Base-by-base conservation (phyloP, 2,329 filamentous ascomycete genomes). In the Septoria petroselini region DNA sequence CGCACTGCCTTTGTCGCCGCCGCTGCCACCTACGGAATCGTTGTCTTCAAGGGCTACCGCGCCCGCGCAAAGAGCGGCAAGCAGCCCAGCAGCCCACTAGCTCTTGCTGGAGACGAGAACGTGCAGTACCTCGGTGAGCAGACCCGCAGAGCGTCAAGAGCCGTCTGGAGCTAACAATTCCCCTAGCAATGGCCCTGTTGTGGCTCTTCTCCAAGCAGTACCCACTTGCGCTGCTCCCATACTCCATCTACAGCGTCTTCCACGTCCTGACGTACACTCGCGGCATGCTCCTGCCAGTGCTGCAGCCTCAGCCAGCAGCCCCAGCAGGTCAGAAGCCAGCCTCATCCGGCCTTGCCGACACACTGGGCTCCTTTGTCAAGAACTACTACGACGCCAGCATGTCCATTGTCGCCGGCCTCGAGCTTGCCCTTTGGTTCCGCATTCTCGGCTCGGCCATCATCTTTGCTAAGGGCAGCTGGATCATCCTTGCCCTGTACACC, bases 251-350 rank as follows among this genome's bases (percentile, higher is more conserved):
- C 81, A 97, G 91, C 52, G 73, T 97, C 72, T 98, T 98, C 84
- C 93, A 98, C 75, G 90, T 97, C 62, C 88, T 91, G 55, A 97
- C 93, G 59, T 98, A 98, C 75, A 88, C 87, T 59, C 90, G 93
- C 70, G 86, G 87, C 70, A 95, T 95, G 76, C 74, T 98, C 59
- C 86, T 98, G 63, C 93, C 93, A 54, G 89, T 88, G 57, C 68
- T 98, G 63, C 79, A 86, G 65, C 88, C 90, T 12, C 79, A 83
- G 38, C 69, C 75, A 57, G 64, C 75, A 29, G 71, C 79, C 29
- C 60, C 64, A 9, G 71, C 80, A 31, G 76, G 79, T 34, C 78
- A 82, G 51, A 85, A 69, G 71, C 74, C 65, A 62, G 73, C 82
- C 73, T 74, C 76, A 27, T 78, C 79, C 54, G 82, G 83, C 35